Conservation (phyloP, 352 stramenopile genomes). For the Globisporangium camurandrum region DNA sequence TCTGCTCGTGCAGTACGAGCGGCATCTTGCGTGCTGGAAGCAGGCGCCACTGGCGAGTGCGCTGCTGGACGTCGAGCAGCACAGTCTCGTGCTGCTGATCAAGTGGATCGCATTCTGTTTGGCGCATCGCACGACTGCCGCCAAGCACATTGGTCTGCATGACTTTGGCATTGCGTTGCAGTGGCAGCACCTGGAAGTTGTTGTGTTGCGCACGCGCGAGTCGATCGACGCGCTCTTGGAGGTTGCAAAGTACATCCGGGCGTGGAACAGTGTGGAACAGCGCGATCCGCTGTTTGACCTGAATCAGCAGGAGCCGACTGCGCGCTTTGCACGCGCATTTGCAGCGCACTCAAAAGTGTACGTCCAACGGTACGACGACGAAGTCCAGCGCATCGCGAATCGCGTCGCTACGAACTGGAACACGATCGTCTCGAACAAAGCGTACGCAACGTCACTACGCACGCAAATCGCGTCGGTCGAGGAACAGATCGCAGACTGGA, state of each 20-base stretch:
- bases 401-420: slow-evolving; percentile 1
- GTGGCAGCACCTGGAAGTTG: slow-evolving; percentile 26
- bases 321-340: slow-evolving; percentile 24
- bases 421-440: no score
- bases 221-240: slow-evolving; percentile 22
- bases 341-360: slow-evolving; percentile 8
- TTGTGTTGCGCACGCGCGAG: slow-evolving; percentile 20
- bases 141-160: slow-evolving; percentile 8
- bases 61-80: slow-evolving; percentile 25
- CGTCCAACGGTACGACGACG: slow-evolving; percentile 2
- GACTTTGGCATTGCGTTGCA: slow-evolving; percentile 36
- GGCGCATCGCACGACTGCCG: slow-evolving; percentile 18
- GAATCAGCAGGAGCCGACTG: slow-evolving; percentile 27
- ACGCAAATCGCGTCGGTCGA: no score
- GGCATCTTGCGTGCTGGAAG: slow-evolving; percentile 10
- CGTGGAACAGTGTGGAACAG: slow-evolving; percentile 17
- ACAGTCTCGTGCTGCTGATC: slow-evolving; percentile 29
- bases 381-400: not conserved
- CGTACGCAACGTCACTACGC: no score
- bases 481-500: no score
- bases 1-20: slow-evolving; percentile 5
- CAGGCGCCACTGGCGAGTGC: slow-evolving; percentile 11
- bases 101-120: slow-evolving; percentile 40
- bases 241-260: slow-evolving; percentile 33
- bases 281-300: slow-evolving; percentile 30